These are phyloP conservation scores for Cardiospermum halicacabum DNA, from an alignment of 345 rosid genomes.

Conservation along the genomic window DNA sequence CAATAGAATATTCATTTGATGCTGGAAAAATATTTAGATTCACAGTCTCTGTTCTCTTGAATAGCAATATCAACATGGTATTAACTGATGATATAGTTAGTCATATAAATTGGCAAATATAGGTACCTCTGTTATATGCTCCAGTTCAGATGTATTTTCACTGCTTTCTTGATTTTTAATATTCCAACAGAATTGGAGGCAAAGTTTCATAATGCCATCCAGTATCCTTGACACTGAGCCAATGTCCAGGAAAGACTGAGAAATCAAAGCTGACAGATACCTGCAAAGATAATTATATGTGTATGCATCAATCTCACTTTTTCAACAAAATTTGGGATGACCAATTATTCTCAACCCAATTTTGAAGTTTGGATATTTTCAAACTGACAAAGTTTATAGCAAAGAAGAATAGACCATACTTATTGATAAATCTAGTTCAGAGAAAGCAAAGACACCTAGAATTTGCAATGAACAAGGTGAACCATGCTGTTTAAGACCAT, in stretches of 20 bases:
- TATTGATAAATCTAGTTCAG: not conserved
- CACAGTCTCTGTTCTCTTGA: not conserved
- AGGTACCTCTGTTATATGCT: conserved; percentile 73
- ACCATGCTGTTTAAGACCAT: not conserved
- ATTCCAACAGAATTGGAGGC: conserved; percentile 97
- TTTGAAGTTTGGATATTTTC: not conserved
- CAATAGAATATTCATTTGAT: not conserved
- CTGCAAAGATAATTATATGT: conserved; percentile 32
- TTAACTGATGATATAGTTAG: not conserved
- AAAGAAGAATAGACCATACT: not conserved
- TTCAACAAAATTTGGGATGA: not conserved
- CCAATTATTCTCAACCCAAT: not conserved
- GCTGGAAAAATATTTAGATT: not conserved
- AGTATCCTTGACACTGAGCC: conserved; percentile 94
- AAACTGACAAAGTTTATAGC: not conserved
- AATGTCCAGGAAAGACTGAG: conserved; percentile 95
- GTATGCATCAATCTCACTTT: conserved; percentile 8
- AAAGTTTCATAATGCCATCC: conserved; percentile 91
- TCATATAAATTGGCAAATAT: conserved; percentile 6
- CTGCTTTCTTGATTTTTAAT: conserved; percentile 86
- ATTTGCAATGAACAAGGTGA: conserved; percentile 1
- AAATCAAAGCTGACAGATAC: conserved; percentile 90
- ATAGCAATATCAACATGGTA: not conserved
- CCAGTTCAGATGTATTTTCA: conserved; percentile 71
- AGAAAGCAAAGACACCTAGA: not conserved